These are phyloP conservation scores for Lobosporangium transversale DNA, from an alignment of 192 early-diverging fungal genomes.

Conservation along the genomic window DNA sequence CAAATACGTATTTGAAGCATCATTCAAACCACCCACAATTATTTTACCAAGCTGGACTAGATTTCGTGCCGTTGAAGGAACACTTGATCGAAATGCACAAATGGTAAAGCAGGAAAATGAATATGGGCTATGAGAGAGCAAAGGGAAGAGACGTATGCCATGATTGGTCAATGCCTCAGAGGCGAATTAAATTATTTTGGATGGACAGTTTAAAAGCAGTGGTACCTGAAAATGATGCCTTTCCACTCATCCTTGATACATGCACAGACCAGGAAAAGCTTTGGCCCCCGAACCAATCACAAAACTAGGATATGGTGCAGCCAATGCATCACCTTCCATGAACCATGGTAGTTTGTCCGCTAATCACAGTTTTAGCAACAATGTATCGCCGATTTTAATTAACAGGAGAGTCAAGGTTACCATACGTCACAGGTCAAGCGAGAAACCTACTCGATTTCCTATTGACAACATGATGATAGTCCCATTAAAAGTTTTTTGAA, in stretches of 20 bases:
- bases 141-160: too few relatives aligned
- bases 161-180: too few relatives aligned
- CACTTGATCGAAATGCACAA: slow-evolving; percentile 50
- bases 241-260: slow-evolving; percentile 45
- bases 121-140: slow-evolving; percentile 46
- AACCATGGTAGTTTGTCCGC: slow-evolving; percentile 46
- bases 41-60: slow-evolving; percentile 38
- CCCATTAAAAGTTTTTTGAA: slow-evolving; percentile 52
- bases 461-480: slow-evolving; percentile 43
- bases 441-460: slow-evolving; percentile 38
- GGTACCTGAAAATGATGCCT: slow-evolving; percentile 39
- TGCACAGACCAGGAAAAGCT: slow-evolving; percentile 32
- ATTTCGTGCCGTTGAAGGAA: slow-evolving; percentile 42
- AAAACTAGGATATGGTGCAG: slow-evolving; percentile 32
- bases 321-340: slow-evolving; percentile 31
- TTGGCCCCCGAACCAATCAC: slow-evolving; percentile 37
- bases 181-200: too few relatives aligned
- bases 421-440: too few relatives aligned
- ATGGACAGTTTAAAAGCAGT: too few relatives aligned
- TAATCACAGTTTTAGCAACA: background rate
- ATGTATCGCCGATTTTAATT: too few relatives aligned
- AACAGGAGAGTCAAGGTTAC: too few relatives aligned
- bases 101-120: slow-evolving; percentile 44
- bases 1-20: background rate
- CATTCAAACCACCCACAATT: too few relatives aligned